Evolutionary conservation across 345 rosid genomes (phyloP).

Genomic region (rapeseed (Brassica napus)): Da-Ae NC_063452.1:27337001-27337500

Average conservation of each 20-base stretch:
- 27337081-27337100: constrained; percentile 35
- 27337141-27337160: constrained; percentile 48
- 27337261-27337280: constrained; percentile 39
- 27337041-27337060: constrained; percentile 42
- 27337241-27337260: constrained; percentile 36
- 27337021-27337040: constrained; percentile 43
- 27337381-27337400: constrained; percentile 48
- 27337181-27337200: constrained; percentile 34
- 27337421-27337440: neutral
- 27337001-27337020: constrained; percentile 40
- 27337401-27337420: constrained; percentile 40
- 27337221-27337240: constrained; percentile 34
- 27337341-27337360: constrained; percentile 52
- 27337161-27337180: constrained; percentile 45
- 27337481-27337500: constrained; percentile 44
- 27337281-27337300: constrained; percentile 43
- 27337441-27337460: constrained; percentile 43
- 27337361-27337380: constrained; percentile 41
- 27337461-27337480: constrained; percentile 40
- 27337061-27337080: constrained; percentile 37
- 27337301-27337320: constrained; percentile 35
- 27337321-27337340: constrained; percentile 44
- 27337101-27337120: constrained; percentile 42
- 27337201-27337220: constrained; percentile 22
- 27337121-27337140: constrained; percentile 44